Conservation (phyloP, 2,329 filamentous ascomycete genomes). For the Fusarium staphyleae region DNA sequence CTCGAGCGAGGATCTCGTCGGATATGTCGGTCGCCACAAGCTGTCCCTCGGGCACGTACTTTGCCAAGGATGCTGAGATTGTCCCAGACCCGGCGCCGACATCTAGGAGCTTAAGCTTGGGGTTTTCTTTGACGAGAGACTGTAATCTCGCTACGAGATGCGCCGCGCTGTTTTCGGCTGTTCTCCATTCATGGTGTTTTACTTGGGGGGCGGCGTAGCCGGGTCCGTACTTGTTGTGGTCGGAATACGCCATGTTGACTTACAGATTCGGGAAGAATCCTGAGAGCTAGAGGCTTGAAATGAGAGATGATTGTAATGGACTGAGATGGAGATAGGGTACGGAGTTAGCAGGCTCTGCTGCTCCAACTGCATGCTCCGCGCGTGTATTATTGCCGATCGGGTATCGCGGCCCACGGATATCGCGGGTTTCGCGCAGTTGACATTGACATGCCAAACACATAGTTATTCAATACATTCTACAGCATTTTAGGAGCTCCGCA, state of each 20-base stretch:
- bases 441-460: too few relatives aligned
- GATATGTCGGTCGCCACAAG: constrained; percentile 46
- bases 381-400: too few relatives aligned
- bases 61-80: constrained; percentile 54
- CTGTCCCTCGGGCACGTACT: constrained; percentile 49
- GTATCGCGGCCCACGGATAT: too few relatives aligned
- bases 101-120: constrained; percentile 52
- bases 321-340: constrained; percentile 4
- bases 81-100: constrained; percentile 59
- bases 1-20: constrained; percentile 43
- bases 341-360: background rate
- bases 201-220: constrained; percentile 40
- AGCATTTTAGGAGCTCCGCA: too few relatives aligned
- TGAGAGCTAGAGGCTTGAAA: background rate
- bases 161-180: constrained; percentile 52
- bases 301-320: background rate
- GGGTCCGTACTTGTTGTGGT: constrained; percentile 40
- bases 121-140: constrained; percentile 34
- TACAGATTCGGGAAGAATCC: background rate
- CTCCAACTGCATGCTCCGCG: background rate
- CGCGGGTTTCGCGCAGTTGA: too few relatives aligned
- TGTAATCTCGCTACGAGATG: constrained; percentile 52
- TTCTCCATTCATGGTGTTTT: constrained; percentile 49
- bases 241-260: constrained; percentile 29
- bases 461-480: too few relatives aligned